Conservation (phyloP, 2,329 filamentous ascomycete species). For the Aspergillus carbonarius region DNA sequence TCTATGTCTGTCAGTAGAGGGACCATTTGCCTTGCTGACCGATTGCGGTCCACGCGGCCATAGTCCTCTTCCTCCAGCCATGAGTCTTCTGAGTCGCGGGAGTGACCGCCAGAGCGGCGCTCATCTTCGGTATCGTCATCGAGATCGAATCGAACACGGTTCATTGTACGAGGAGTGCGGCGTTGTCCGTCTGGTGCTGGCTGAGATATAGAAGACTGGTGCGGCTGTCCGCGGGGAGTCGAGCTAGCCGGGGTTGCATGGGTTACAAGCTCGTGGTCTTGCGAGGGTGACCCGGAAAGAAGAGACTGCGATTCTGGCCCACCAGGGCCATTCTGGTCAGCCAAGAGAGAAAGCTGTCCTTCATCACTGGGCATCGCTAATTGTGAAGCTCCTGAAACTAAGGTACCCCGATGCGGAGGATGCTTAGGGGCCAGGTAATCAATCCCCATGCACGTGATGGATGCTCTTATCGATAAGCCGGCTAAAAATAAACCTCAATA, state of each 20-base stretch:
- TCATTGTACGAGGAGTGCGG: slow-evolving; percentile 60
- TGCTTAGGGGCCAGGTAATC: slow-evolving; percentile 27
- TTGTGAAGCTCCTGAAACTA: slow-evolving; percentile 23
- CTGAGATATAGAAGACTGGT: slow-evolving; percentile 45
- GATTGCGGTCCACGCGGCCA: slow-evolving; percentile 44
- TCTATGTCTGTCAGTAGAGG: slow-evolving; percentile 81
- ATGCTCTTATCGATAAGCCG: slow-evolving; percentile 23
- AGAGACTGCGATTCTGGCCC: slow-evolving; percentile 36
- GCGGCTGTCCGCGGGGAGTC: slow-evolving; percentile 26
- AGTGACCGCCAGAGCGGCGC: slow-evolving; percentile 32
- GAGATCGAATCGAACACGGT: slow-evolving; percentile 74
- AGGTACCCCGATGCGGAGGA: slow-evolving; percentile 10
- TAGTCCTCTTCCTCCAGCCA: slow-evolving; percentile 64
- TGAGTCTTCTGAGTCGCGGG: slow-evolving; percentile 28
- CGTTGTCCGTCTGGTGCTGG: slow-evolving; percentile 40
- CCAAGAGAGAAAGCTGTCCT: slow-evolving; percentile 32
- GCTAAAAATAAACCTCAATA: slow-evolving; percentile 6
- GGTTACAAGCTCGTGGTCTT: slow-evolving; percentile 29
- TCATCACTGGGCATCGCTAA: slow-evolving; percentile 46
- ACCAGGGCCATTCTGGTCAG: slow-evolving; percentile 30
- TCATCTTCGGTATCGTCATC: slow-evolving; percentile 33
- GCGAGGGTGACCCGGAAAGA: slow-evolving; percentile 30
- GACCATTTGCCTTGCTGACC: slow-evolving; percentile 49
- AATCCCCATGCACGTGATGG: slow-evolving; percentile 18
- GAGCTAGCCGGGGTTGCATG: slow-evolving; percentile 23